Conservation (phyloP, 1,284 basidiomycete genomes). For the Phellopilus nigrolimitatus region DNA sequence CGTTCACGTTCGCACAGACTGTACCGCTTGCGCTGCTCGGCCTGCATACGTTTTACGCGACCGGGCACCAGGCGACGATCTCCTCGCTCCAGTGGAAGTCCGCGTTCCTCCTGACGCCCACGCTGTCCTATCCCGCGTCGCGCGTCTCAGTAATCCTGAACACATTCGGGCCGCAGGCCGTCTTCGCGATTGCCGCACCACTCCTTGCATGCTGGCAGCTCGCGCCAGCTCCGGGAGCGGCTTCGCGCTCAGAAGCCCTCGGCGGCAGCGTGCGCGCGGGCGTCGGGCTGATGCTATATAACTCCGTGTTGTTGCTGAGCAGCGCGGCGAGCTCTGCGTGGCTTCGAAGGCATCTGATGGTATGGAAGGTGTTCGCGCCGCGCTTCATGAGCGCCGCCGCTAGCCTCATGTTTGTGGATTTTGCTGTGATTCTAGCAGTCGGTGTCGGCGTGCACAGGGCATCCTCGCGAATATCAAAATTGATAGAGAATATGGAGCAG, state of each 20-base stretch:
- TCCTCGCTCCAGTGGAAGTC: conserved; percentile 94
- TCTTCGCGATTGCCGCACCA: conserved; percentile 64
- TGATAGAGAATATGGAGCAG: conserved; percentile 1
- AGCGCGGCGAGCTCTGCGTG: conserved; percentile 72
- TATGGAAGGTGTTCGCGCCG: conserved; percentile 98
- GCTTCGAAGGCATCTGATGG: conserved; percentile 90
- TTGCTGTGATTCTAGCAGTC: conserved; percentile 49
- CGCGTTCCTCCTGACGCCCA: conserved; percentile 75
- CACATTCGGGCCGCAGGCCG: conserved; percentile 67
- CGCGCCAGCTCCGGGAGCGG: conserved; percentile 35
- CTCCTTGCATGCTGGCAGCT: conserved; percentile 85
- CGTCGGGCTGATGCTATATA: conserved; percentile 69
- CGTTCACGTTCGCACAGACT: conserved; percentile 62
- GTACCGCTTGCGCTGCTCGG: conserved; percentile 74
- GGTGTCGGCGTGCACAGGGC: conserved; percentile 40
- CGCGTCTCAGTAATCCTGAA: conserved; percentile 79
- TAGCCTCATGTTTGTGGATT: conserved; percentile 50
- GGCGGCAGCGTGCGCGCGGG: conserved; percentile 44
- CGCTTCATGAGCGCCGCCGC: conserved; percentile 79
- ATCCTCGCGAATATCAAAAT: conserved; percentile 45
- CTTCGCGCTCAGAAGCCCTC: conserved; percentile 24
- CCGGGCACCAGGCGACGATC: conserved; percentile 90
- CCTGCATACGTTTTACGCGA: conserved; percentile 75
- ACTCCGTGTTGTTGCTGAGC: conserved; percentile 61
- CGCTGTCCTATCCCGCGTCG: conserved; percentile 71